Conservation (phyloP, 306 rosid genomes). For the Dalbergia oliveri region DNA sequence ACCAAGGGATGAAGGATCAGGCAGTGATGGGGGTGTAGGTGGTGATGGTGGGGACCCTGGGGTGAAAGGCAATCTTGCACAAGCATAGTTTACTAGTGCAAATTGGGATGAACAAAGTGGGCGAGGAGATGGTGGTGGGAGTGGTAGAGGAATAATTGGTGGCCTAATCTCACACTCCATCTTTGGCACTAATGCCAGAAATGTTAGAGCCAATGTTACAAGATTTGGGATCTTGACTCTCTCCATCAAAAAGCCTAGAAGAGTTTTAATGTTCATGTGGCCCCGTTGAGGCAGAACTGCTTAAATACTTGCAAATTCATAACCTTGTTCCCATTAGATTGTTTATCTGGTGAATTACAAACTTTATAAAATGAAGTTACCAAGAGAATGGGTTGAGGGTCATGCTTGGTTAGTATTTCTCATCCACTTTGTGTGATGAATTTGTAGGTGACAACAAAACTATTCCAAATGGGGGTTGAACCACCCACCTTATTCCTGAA, state of each 20-base stretch:
- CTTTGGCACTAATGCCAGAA: constrained; percentile 48
- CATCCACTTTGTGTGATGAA: constrained; percentile 70
- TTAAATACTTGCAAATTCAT: constrained; percentile 58
- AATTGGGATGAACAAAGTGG: constrained; percentile 78
- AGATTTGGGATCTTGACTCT: constrained; percentile 47
- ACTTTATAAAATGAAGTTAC: constrained; percentile 43
- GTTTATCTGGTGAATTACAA: constrained; percentile 37
- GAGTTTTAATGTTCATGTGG: constrained; percentile 43
- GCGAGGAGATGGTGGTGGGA: constrained; percentile 41
- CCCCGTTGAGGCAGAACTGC: constrained; percentile 30
- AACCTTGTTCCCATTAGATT: constrained; percentile 37
- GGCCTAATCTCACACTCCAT: constrained; percentile 48
- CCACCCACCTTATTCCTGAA: constrained; percentile 60
- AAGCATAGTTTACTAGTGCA: constrained; percentile 77
- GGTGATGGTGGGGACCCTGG: constrained; percentile 46
- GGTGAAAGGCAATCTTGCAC: constrained; percentile 57
- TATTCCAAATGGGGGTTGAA: constrained; percentile 24
- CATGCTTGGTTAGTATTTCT: constrained; percentile 48
- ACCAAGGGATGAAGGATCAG: background rate
- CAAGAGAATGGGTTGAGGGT: constrained; percentile 60
- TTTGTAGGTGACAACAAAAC: constrained; percentile 62
- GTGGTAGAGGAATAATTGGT: constrained; percentile 1
- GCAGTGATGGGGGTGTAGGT: background rate
- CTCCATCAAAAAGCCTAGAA: constrained; percentile 42
- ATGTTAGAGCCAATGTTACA: constrained; percentile 41